These are phyloP conservation scores for Candida coquimbonensis DNA, from an alignment of 805 yeast species.

Conservation along the genomic window DNA sequence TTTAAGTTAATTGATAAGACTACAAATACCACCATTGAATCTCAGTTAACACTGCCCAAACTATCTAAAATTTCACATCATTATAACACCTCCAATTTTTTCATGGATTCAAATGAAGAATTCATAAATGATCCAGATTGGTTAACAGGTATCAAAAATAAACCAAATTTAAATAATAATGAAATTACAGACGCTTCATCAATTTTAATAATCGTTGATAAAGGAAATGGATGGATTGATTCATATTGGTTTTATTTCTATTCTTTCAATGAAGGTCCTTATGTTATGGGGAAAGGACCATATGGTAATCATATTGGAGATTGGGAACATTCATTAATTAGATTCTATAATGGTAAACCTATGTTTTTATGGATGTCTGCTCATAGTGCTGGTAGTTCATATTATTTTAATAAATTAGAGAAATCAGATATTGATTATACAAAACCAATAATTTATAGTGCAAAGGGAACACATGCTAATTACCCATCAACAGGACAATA, in stretches of 20 bases:
- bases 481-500: slow-evolving; percentile 95
- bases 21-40: slow-evolving; percentile 32
- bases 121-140: slow-evolving; percentile 74
- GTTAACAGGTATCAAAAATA: slow-evolving; percentile 67
- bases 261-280: slow-evolving; percentile 91
- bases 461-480: slow-evolving; percentile 96
- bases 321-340: slow-evolving; percentile 92
- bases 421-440: slow-evolving; percentile 19
- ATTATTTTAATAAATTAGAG: slow-evolving; percentile 68
- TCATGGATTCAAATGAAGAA: slow-evolving; percentile 60
- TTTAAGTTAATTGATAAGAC: slow-evolving; percentile 45
- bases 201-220: slow-evolving; percentile 74
- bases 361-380: slow-evolving; percentile 93
- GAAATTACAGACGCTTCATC: slow-evolving; percentile 73
- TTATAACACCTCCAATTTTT: slow-evolving; percentile 33
- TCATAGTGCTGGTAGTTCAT: slow-evolving; percentile 96
- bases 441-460: slow-evolving; percentile 79
- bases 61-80: slow-evolving; percentile 23
- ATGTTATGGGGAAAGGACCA: slow-evolving; percentile 96
- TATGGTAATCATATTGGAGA: slow-evolving; percentile 97
- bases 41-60: slow-evolving; percentile 21
- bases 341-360: slow-evolving; percentile 79
- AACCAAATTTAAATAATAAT: slow-evolving; percentile 69
- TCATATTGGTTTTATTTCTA: slow-evolving; percentile 96
- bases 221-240: slow-evolving; percentile 92